These are phyloP conservation scores for Coniochaeta sp. DNA, from an alignment of 2,329 filamentous ascomycete species.

Conservation along the genomic window DNA sequence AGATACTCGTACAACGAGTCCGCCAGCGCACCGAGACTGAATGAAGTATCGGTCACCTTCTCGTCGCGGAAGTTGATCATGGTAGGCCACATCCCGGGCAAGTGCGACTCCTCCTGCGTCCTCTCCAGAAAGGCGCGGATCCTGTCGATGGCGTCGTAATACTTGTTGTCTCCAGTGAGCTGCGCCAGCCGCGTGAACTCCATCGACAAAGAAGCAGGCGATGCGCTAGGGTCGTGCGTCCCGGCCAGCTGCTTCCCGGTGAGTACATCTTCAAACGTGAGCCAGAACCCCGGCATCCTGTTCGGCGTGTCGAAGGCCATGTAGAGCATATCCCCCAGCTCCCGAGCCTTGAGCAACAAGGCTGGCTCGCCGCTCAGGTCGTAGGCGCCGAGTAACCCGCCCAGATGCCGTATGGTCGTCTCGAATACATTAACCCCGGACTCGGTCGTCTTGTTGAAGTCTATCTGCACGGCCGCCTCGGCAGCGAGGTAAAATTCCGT, in stretches of 20 bases:
- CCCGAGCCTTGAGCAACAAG: conserved; percentile 34
- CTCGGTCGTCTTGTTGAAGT: conserved; percentile 36
- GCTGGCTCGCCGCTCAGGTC: conserved; percentile 34
- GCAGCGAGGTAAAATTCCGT: conserved; percentile 50
- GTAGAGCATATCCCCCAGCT: conserved; percentile 41
- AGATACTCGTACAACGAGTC: conserved; percentile 56
- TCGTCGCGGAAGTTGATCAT: conserved; percentile 51
- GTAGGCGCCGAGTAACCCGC: conserved; percentile 36
- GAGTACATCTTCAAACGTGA: conserved; percentile 39
- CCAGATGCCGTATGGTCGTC: conserved; percentile 39
- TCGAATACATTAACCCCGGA: conserved; percentile 36
- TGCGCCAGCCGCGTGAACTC: conserved; percentile 67
- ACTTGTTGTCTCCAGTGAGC: conserved; percentile 60
- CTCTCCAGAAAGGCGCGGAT: conserved; percentile 64
- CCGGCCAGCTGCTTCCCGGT: conserved; percentile 25
- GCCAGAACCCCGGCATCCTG: conserved; percentile 47
- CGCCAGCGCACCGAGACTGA: conserved; percentile 45
- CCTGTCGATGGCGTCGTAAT: conserved; percentile 69
- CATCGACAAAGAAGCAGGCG: conserved; percentile 54
- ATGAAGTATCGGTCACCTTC: conserved; percentile 32
- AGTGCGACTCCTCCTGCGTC: conserved; percentile 57
- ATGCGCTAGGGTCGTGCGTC: conserved; percentile 27
- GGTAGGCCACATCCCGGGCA: conserved; percentile 73
- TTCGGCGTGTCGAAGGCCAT: conserved; percentile 41
- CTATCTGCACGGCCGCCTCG: conserved; percentile 38